These are phyloP conservation scores for Fusarium metavorans DNA, from an alignment of 2,329 filamentous ascomycete species.

Conservation along the genomic window DNA sequence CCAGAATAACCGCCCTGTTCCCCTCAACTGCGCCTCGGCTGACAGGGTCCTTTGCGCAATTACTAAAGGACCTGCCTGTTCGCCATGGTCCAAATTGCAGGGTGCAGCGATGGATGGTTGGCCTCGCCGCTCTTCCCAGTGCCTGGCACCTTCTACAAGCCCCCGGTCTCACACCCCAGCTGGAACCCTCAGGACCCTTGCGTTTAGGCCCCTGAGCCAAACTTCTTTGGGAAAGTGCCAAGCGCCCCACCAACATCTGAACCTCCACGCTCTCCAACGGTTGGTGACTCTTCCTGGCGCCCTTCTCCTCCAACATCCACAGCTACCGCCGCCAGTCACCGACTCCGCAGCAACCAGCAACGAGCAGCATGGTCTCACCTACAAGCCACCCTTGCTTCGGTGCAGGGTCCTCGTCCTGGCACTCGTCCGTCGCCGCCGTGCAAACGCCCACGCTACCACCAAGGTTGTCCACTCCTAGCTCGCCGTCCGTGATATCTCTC, in stretches of 20 bases:
- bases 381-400: slow-evolving; percentile 12
- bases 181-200: slow-evolving; percentile 3
- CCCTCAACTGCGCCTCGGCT: not conserved
- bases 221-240: slow-evolving; percentile 24
- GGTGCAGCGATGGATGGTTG: slow-evolving; percentile 12
- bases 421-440: slow-evolving; percentile 14
- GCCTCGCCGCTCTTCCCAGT: not conserved
- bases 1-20: not conserved
- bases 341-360: slow-evolving; percentile 26
- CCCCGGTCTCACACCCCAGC: slow-evolving; percentile 17
- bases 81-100: slow-evolving; percentile 30
- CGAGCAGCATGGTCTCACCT: slow-evolving; percentile 17
- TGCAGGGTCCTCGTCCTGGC: slow-evolving; percentile 8
- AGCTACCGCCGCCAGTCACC: slow-evolving; percentile 27
- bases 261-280: slow-evolving; percentile 30
- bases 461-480: not conserved
- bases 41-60: not conserved
- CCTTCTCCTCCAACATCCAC: slow-evolving; percentile 26
- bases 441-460: slow-evolving; percentile 4
- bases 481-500: not conserved
- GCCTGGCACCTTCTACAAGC: slow-evolving; percentile 15
- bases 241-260: slow-evolving; percentile 35
- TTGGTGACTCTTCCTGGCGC: slow-evolving; percentile 17
- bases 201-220: slow-evolving; percentile 37
- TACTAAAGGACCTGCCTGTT: not conserved